These are phyloP conservation scores for Colletotrichum sp. DNA, from an alignment of 2,329 filamentous ascomycete genomes.

Conservation along the genomic window DNA sequence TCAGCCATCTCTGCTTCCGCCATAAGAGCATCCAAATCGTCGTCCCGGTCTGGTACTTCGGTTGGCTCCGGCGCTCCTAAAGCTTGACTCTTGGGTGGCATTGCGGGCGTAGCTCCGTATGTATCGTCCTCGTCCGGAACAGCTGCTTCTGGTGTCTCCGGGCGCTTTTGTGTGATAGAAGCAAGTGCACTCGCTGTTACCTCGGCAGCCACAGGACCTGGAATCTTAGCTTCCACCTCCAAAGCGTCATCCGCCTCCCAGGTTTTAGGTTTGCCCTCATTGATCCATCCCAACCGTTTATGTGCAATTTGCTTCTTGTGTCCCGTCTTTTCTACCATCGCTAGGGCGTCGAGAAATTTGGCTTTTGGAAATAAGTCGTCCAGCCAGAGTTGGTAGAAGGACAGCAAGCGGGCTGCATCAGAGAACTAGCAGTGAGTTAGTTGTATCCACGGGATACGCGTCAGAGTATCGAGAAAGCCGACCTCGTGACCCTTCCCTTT, in stretches of 20 bases:
- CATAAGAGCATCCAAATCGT: conserved; percentile 50
- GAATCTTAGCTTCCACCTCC: conserved; percentile 24
- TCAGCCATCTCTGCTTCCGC: conserved; percentile 38
- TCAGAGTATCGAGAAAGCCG: conserved; percentile 13
- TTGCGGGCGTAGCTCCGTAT: conserved; percentile 58
- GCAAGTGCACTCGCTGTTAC: conserved; percentile 28
- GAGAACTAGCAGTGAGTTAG: conserved; percentile 65
- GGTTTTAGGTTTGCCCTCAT: conserved; percentile 68
- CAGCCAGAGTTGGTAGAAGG: conserved; percentile 95
- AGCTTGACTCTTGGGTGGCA: background rate
- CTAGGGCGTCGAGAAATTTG: conserved; percentile 86
- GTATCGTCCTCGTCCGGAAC: conserved; percentile 55
- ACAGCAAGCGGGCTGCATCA: conserved; percentile 81
- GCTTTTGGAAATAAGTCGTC: conserved; percentile 95
- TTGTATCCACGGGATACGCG: background rate
- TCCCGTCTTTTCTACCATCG: conserved; percentile 91
- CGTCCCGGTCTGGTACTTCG: conserved; percentile 27
- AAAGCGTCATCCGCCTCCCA: conserved; percentile 30
- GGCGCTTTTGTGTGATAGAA: conserved; percentile 39
- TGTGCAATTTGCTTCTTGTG: conserved; percentile 81
- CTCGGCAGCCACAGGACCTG: conserved; percentile 28
- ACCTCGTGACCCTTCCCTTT: conserved; percentile 96
- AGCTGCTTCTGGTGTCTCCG: conserved; percentile 36
- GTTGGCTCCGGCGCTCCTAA: background rate
- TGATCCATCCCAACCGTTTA: conserved; percentile 82